A percentile compares a stretch with the other conserved stretches of the same genome.
Evolutionary conservation across 805 yeast species (phyloP).

Genomic region (Wickerhamomyces subpelliculosus): DNA sequence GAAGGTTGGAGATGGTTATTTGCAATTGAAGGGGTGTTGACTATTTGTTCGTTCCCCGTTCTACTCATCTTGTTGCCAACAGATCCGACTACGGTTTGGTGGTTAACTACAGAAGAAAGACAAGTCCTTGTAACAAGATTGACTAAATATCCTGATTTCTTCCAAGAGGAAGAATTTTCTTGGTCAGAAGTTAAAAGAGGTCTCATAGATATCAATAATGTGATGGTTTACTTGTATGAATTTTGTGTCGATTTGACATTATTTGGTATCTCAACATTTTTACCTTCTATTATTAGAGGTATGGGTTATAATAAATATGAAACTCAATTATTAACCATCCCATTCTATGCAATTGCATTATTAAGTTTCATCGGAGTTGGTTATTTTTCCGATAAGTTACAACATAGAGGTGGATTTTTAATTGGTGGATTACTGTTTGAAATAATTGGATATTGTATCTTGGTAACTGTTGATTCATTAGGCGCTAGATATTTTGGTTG

Average conservation of each 20-base stretch:
- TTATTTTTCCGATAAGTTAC: slow-evolving; percentile 24
- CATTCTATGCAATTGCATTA: slow-evolving; percentile 32
- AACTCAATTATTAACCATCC: slow-evolving; percentile 39
- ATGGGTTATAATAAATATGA: slow-evolving; percentile 35
- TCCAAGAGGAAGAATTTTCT: slow-evolving; percentile 29
- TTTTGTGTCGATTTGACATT: slow-evolving; percentile 36
- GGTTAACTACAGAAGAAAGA: slow-evolving; percentile 33
- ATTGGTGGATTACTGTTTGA: slow-evolving; percentile 27
- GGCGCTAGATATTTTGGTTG: slow-evolving; percentile 34
- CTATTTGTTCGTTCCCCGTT: slow-evolving; percentile 30
- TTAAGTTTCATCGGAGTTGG: slow-evolving; percentile 25
- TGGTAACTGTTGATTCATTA: slow-evolving; percentile 23
- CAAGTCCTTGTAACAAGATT: slow-evolving; percentile 29
- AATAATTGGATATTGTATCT: slow-evolving; percentile 26
- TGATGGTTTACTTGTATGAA: slow-evolving; percentile 30
- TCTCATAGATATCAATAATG: slow-evolving; percentile 30
- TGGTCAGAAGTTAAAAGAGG: slow-evolving; percentile 32
- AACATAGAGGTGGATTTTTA: slow-evolving; percentile 29
- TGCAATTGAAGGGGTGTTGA: slow-evolving; percentile 42
- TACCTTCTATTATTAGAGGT: slow-evolving; percentile 37
- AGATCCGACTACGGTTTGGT: slow-evolving; percentile 30
- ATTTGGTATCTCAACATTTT: slow-evolving; percentile 38
- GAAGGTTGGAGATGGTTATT: slow-evolving; percentile 47
- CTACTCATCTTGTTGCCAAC: slow-evolving; percentile 32
- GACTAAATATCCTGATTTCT: slow-evolving; percentile 27